phyloP scores from a whole-genome alignment of 2,329 filamentous ascomycete genomes.

The Orbilia javanica region DNA sequence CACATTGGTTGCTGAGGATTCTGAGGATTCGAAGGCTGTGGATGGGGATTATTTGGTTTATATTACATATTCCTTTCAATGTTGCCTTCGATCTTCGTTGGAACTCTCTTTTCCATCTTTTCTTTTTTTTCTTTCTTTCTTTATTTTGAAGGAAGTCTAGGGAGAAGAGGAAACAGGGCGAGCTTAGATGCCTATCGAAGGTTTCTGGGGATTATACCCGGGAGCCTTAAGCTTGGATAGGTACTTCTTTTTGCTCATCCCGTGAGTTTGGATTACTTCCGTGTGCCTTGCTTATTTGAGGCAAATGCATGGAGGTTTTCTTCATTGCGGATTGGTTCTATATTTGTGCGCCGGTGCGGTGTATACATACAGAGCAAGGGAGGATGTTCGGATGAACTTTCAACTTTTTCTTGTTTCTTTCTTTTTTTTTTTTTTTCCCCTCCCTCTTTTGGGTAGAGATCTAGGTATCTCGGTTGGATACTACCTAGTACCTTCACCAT shows the following conservation, averaged over 20 bases:
- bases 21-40: no score
- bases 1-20: not conserved
- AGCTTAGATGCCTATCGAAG: not conserved
- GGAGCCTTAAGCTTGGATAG: not conserved
- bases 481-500: not conserved
- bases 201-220: no score
- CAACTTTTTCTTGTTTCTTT: not conserved
- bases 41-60: no score
- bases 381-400: conserved; percentile 10
- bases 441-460: no score
- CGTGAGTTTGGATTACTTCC: not conserved
- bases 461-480: not conserved
- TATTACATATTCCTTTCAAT: no score
- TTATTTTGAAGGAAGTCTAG: not conserved
- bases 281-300: not conserved
- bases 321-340: conserved; percentile 4
- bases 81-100: no score
- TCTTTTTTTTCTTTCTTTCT: not conserved
- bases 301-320: not conserved
- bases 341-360: not conserved
- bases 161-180: not conserved
- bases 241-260: not conserved
- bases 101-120: not conserved
- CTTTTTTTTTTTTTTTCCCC: conserved; percentile 2
- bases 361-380: not conserved